A percentile compares a stretch with the other conserved stretches of the same genome.
These are phyloP conservation scores for Candida patagonica DNA, from an alignment of 805 yeast genomes.

Conservation along the genomic window DNA sequence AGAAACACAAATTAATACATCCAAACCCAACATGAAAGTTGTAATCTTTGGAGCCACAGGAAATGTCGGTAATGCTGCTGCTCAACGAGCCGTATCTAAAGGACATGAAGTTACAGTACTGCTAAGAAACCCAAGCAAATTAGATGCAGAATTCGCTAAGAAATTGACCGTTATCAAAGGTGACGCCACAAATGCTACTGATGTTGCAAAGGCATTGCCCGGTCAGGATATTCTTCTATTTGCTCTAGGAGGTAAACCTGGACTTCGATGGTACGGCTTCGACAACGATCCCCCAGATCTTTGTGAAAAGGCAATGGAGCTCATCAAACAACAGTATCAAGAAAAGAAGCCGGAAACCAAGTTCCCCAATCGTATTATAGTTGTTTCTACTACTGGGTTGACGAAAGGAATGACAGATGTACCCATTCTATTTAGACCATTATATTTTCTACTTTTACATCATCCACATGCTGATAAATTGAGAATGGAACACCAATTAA, in stretches of 20 bases:
- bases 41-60: conserved; percentile 7
- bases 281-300: neutral
- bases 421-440: neutral
- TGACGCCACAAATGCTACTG: conserved; percentile 4
- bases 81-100: conserved; percentile 1
- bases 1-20: too few species aligned
- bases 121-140: conserved; percentile 3
- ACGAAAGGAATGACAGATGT: neutral
- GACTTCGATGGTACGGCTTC: conserved; percentile 5
- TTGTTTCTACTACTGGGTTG: conserved; percentile 7
- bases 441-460: neutral
- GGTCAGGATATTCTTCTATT: conserved; percentile 4
- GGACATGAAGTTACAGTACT: conserved; percentile 5
- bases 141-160: conserved; percentile 1
- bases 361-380: conserved; percentile 6
- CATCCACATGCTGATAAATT: conserved; percentile 5
- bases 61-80: conserved; percentile 2
- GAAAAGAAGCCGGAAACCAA: neutral
- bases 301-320: conserved; percentile 5
- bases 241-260: conserved; percentile 6
- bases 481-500: conserved; percentile 5
- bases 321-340: conserved; percentile 1
- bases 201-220: neutral
- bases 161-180: conserved; percentile 4
- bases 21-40: too few species aligned